Evolutionary conservation across 202 grass and related monocot genomes (phyloP).

Genomic region (Carex sylvatica): DNA sequence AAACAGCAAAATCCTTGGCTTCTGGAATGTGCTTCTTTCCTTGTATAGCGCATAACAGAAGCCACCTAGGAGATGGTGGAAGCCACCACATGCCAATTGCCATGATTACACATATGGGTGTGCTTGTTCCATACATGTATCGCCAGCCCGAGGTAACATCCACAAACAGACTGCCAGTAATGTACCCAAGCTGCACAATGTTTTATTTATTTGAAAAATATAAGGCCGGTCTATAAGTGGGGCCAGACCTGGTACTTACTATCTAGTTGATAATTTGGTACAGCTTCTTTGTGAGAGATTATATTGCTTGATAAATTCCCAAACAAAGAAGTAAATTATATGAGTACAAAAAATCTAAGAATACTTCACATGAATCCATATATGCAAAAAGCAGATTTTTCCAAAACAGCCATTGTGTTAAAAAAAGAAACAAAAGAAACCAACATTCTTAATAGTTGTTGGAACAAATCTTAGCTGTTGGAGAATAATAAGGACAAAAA

Average conservation of each 20-base stretch:
- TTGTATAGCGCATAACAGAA: conserved; percentile 90
- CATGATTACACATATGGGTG: conserved; percentile 71
- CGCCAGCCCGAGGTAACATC: conserved; percentile 79
- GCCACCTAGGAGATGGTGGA: conserved; percentile 83
- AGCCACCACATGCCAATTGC: conserved; percentile 80
- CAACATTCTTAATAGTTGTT: not conserved
- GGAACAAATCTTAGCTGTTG: not conserved
- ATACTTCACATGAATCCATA: not conserved
- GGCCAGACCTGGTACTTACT: not conserved
- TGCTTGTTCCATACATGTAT: conserved; percentile 78
- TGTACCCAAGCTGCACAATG: conserved; percentile 76
- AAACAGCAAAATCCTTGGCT: conserved; percentile 59
- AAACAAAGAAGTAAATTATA: not conserved
- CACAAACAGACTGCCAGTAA: conserved; percentile 67
- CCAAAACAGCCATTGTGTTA: not conserved
- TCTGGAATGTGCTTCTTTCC: conserved; percentile 57
- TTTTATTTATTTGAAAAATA: not conserved
- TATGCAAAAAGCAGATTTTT: not conserved
- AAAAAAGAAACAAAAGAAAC: not conserved
- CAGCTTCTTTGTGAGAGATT: not conserved
- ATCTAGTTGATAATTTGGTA: conserved; percentile 14
- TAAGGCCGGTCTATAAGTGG: conserved; percentile 16
- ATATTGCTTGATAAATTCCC: not conserved
- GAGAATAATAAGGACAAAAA: not conserved
- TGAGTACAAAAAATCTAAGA: not conserved